Evolutionary conservation across 1,139 yeast genomes (phyloP).

Genomic region (Kurtzmaniella quercitrusa): DNA sequence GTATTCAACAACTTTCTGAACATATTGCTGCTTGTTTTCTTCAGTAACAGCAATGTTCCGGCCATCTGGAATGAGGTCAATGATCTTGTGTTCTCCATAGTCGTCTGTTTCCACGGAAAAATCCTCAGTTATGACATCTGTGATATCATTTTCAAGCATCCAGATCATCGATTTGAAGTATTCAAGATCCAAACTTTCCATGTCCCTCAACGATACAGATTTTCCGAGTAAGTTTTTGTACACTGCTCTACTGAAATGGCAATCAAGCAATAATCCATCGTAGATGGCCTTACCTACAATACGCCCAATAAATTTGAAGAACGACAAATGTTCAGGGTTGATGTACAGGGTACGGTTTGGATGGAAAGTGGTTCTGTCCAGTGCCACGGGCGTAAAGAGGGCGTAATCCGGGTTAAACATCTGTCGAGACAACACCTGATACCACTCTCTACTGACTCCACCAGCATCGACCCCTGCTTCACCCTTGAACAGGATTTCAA

Average conservation of each 20-base stretch:
- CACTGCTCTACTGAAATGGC: constrained; percentile 94
- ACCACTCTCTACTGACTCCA: constrained; percentile 97
- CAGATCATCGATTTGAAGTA: constrained; percentile 89
- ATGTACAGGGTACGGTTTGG: constrained; percentile 92
- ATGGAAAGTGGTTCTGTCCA: constrained; percentile 92
- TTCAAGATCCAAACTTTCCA: constrained; percentile 91
- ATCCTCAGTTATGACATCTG: constrained; percentile 94
- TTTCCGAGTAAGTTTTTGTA: constrained; percentile 82
- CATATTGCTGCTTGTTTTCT: constrained; percentile 87
- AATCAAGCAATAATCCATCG: constrained; percentile 84
- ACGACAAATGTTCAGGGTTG: constrained; percentile 88
- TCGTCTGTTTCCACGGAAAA: constrained; percentile 93
- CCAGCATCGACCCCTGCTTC: constrained; percentile 99
- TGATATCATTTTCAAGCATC: constrained; percentile 96
- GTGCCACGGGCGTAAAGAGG: constrained; percentile 83
- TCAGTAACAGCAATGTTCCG: constrained; percentile 84
- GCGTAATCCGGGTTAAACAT: constrained; percentile 98
- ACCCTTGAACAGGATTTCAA: constrained; percentile 81
- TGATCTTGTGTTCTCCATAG: constrained; percentile 80
- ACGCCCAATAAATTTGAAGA: constrained; percentile 92
- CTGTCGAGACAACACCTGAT: constrained; percentile 87
- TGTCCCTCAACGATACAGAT: constrained; percentile 81
- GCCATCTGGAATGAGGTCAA: constrained; percentile 82
- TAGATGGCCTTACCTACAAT: constrained; percentile 91
- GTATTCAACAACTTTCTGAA: constrained; percentile 79